phyloP scores from a whole-genome alignment of 345 rosid species.

The Luvunga scandens region DNA sequence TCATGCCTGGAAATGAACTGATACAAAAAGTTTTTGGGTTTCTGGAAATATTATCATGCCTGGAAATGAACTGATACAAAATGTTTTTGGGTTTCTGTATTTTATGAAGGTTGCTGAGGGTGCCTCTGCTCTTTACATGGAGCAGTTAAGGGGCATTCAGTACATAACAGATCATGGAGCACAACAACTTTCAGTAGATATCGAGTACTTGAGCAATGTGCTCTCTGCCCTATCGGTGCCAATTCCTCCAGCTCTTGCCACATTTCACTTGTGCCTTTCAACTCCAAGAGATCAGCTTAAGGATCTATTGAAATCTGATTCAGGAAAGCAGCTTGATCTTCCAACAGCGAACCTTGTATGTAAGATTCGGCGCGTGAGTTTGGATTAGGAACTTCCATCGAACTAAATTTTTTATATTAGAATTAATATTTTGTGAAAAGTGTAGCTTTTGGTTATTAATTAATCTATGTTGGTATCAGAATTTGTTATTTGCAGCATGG shows the following conservation, averaged over 20 bases:
- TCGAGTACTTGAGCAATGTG: constrained; percentile 92
- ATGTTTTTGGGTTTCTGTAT: background rate
- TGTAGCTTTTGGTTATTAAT: background rate
- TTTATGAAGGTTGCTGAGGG: constrained; percentile 82
- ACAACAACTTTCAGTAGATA: constrained; percentile 82
- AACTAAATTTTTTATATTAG: background rate
- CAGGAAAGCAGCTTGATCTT: constrained; percentile 71
- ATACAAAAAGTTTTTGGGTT: background rate
- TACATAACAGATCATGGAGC: constrained; percentile 89
- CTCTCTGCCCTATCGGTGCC: constrained; percentile 93
- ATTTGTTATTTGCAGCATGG: background rate
- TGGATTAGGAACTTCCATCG: constrained; percentile 41
- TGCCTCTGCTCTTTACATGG: constrained; percentile 86
- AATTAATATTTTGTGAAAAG: background rate
- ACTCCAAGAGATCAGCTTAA: constrained; percentile 80
- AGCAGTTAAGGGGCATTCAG: constrained; percentile 91
- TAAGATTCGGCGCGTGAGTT: constrained; percentile 71
- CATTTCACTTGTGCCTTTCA: constrained; percentile 82
- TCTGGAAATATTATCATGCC: background rate
- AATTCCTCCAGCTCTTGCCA: constrained; percentile 65
- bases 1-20: background rate
- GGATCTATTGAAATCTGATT: constrained; percentile 62
- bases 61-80: background rate
- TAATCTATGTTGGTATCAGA: background rate
- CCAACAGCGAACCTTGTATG: constrained; percentile 86